Base-by-base conservation (phyloP, 345 rosid genomes). In the Hevea brasiliensis region DNA sequence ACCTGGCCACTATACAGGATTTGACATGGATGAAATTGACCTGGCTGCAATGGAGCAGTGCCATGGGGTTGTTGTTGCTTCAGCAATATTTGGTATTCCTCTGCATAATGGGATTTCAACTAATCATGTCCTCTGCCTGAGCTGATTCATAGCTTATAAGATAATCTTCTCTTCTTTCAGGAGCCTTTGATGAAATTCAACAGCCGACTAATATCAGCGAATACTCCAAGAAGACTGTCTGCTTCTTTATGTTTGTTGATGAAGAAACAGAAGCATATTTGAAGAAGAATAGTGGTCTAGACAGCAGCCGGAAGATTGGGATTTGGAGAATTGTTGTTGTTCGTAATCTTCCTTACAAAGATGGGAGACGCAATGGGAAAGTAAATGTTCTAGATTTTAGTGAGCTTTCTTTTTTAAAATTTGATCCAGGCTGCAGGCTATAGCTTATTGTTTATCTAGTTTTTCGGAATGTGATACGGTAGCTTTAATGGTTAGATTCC, bases 321-420 rank as follows among this genome's bases (percentile, higher is more conserved):
- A 74, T 96, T 64, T 96, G 98, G 99, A 91, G 96, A 85, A 76
- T 96, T 70, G 95, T 88, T 81, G 91, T 90, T 68, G 89, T 86
- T 50, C 98, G 75, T 73, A 93, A 93, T 84, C 92, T 87, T 80
- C 99, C 99, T 50, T 96, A 91, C 72, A 29, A 74, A 0, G 99
- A 96, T 74, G 91, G 93, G 48, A 85, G 99, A 66, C 99, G 99
- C 79, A 93, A 84, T 32, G 99, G 99, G 67, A 96, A 96, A 90
- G 99, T 91, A 86, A 65, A 45, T 72, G 35, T 60, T 41, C 6
- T 62, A 3, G 32, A 63, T 48, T 58, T 41, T 50, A 8, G 7
- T 41, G 6, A 37, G 47, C 20, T 68, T n/a, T 8, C 18, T n/a
- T 48, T 23, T 8, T 47, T 53, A 23, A 21, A 20, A 3, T 61